A percentile compares a stretch with the other conserved stretches of the same genome.
Conservation (phyloP, 2,329 filamentous ascomycete species). For the Xylaria sp. region DNA sequence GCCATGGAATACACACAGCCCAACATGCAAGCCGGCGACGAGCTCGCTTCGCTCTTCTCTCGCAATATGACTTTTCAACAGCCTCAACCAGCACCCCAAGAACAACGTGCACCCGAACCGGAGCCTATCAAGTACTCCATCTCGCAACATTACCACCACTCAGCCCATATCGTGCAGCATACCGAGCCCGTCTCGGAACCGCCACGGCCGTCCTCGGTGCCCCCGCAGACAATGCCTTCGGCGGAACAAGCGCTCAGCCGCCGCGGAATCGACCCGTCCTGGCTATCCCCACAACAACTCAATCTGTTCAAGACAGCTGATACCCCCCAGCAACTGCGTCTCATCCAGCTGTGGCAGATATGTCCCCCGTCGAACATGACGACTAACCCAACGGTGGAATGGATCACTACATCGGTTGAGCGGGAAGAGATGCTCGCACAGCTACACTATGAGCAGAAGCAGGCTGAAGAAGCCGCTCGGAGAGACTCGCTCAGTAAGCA, state of each 20-base stretch:
- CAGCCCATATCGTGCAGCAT: slow-evolving; percentile 65
- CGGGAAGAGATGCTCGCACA: slow-evolving; percentile 65
- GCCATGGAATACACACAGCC: slow-evolving; percentile 50
- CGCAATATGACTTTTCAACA: slow-evolving; percentile 71
- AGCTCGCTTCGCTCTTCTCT: slow-evolving; percentile 80
- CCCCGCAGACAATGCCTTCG: slow-evolving; percentile 54
- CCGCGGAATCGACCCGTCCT: slow-evolving; percentile 71
- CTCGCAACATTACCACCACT: slow-evolving; percentile 85
- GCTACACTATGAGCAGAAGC: slow-evolving; percentile 62
- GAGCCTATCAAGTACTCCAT: slow-evolving; percentile 71
- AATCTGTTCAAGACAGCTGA: slow-evolving; percentile 80
- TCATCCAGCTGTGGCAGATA: slow-evolving; percentile 86
- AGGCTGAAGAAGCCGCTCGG: slow-evolving; percentile 52
- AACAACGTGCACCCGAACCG: slow-evolving; percentile 40
- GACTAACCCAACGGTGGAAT: slow-evolving; percentile 60
- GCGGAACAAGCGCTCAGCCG: slow-evolving; percentile 65
- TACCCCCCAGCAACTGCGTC: slow-evolving; percentile 70
- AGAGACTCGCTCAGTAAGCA: slow-evolving; percentile 42
- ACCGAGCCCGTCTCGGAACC: slow-evolving; percentile 44
- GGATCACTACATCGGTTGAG: slow-evolving; percentile 59
- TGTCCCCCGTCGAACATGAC: slow-evolving; percentile 68
- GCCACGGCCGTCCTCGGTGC: slow-evolving; percentile 57
- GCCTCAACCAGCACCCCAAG: slow-evolving; percentile 43
- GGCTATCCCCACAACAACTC: slow-evolving; percentile 75
- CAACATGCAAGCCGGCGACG: slow-evolving; percentile 74